phyloP scores from a whole-genome alignment of 2,329 filamentous ascomycete genomes.

The Thermomyces lanuginosus region DNA sequence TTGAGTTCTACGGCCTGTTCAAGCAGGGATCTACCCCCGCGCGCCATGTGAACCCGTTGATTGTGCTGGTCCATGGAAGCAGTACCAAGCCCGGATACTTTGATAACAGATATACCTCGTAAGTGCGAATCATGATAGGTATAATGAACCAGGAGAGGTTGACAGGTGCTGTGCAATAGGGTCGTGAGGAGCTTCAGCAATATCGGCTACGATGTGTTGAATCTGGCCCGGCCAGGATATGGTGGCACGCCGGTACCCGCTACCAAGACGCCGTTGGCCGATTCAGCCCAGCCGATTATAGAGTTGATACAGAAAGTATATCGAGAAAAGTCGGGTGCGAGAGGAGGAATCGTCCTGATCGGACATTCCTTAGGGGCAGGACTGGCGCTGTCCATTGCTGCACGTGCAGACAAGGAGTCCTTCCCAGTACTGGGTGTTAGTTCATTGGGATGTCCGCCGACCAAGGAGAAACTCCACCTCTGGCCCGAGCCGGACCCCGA shows the following conservation, averaged over 20 bases:
- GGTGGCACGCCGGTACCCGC: slow-evolving; percentile 6
- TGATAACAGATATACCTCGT: slow-evolving; percentile 9
- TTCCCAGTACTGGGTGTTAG: slow-evolving; percentile 6
- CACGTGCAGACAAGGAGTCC: slow-evolving; percentile 8
- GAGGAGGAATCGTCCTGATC: slow-evolving; percentile 7
- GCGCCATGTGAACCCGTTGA: slow-evolving; percentile 4
- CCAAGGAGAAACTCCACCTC: neutral
- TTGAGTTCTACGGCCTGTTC: slow-evolving; percentile 6
- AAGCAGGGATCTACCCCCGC: slow-evolving; percentile 5
- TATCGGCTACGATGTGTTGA: slow-evolving; percentile 9
- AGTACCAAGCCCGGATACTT: slow-evolving; percentile 9
- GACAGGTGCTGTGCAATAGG: too few species aligned
- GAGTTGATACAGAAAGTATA: slow-evolving; percentile 7
- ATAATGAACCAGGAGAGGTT: too few species aligned
- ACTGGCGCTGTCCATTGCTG: slow-evolving; percentile 8
- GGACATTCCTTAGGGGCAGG: slow-evolving; percentile 8
- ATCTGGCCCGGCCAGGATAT: slow-evolving; percentile 9
- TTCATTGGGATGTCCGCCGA: slow-evolving; percentile 4
- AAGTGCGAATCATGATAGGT: slow-evolving; percentile 1
- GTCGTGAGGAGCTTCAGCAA: slow-evolving; percentile 5
- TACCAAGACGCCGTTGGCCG: slow-evolving; percentile 6
- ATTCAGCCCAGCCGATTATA: slow-evolving; percentile 7
- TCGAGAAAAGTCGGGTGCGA: slow-evolving; percentile 4
- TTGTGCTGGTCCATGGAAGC: slow-evolving; percentile 8
- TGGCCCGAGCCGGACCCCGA: slow-evolving; percentile 3